Conservation (phyloP, 768 basidiomycete genomes). For the Antrodiella citrinella region DNA sequence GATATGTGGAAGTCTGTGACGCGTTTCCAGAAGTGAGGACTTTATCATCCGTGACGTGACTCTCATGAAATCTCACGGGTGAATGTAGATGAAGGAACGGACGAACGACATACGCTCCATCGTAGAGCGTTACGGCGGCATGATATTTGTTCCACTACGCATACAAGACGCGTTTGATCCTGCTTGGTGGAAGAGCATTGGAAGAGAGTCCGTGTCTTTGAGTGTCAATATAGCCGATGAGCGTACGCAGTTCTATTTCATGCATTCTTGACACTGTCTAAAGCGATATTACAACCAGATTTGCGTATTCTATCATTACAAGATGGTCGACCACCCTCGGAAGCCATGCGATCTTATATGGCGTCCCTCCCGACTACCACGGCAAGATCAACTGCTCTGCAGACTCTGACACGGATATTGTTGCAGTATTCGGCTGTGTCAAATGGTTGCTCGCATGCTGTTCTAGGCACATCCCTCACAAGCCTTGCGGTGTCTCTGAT, state of each 20-base stretch:
- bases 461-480: constrained; percentile 76
- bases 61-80: too few species aligned
- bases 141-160: constrained; percentile 55
- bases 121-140: constrained; percentile 38
- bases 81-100: constrained; percentile 42
- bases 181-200: constrained; percentile 53
- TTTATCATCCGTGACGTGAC: too few species aligned
- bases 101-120: constrained; percentile 41
- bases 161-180: constrained; percentile 70
- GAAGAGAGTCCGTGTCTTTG: constrained; percentile 25
- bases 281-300: not conserved
- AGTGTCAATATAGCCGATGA: constrained; percentile 45
- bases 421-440: constrained; percentile 57
- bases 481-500: constrained; percentile 69
- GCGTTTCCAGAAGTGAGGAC: constrained; percentile 58
- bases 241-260: constrained; percentile 25
- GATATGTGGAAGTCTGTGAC: constrained; percentile 62
- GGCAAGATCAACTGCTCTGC: constrained; percentile 50
- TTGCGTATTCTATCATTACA: constrained; percentile 1
- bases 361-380: constrained; percentile 68
- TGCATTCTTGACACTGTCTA: not conserved
- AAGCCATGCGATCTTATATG: constrained; percentile 42
- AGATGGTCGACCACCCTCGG: constrained; percentile 14
- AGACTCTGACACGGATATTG: constrained; percentile 56
- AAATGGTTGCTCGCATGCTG: constrained; percentile 59